phyloP scores from a whole-genome alignment of 805 yeast species.

The Ogataea wickerhamii region DNA sequence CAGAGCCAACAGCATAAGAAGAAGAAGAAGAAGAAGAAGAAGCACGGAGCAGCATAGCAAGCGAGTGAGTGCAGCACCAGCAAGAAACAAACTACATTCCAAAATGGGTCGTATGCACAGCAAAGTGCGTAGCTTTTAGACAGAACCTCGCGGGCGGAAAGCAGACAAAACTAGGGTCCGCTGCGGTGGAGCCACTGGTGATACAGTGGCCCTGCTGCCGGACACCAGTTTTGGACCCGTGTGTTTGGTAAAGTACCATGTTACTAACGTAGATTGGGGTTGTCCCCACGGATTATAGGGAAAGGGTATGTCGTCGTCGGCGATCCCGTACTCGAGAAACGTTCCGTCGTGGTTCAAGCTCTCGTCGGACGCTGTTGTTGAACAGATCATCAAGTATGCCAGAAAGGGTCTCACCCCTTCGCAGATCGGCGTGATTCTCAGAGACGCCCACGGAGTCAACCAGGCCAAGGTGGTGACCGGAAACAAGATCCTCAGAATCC shows the following conservation, averaged over 20 bases:
- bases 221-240: slow-evolving; percentile 46
- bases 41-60: no score
- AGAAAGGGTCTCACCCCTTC: slow-evolving; percentile 99
- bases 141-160: slow-evolving; percentile 5
- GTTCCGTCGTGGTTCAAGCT: slow-evolving; percentile 99
- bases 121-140: slow-evolving; percentile 63
- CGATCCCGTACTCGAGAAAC: slow-evolving; percentile 98
- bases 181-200: slow-evolving; percentile 22
- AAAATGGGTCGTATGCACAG: slow-evolving; percentile 99
- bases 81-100: no score
- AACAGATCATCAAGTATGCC: slow-evolving; percentile 98
- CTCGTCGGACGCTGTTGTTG: slow-evolving; percentile 91
- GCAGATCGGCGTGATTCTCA: slow-evolving; percentile 97
- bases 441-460: slow-evolving; percentile 99
- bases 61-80: no score
- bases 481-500: slow-evolving; percentile 98
- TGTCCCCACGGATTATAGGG: slow-evolving; percentile 77
- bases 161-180: slow-evolving; percentile 31
- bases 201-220: slow-evolving; percentile 35
- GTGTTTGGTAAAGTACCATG: slow-evolving; percentile 30
- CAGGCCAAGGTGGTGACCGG: slow-evolving; percentile 97
- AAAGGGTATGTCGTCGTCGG: slow-evolving; percentile 98
- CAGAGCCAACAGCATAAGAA: background rate
- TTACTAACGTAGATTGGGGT: no score
- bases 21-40: background rate